Evolutionary conservation across 2,329 filamentous ascomycete genomes (phyloP).

Genomic region (Colletotrichum navitas): DNA sequence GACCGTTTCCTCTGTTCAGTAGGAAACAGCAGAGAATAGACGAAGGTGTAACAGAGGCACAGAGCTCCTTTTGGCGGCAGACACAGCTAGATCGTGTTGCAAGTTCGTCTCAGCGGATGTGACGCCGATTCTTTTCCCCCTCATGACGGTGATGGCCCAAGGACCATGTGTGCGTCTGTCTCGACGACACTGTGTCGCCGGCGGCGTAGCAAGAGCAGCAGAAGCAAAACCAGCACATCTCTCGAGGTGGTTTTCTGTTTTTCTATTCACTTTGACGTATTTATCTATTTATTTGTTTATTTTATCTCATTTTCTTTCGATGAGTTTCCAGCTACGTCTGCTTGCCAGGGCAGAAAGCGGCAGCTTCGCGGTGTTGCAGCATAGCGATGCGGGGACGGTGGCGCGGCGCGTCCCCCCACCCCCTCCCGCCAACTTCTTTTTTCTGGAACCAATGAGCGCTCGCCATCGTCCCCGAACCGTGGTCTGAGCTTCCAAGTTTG

Average conservation of each 20-base stretch:
- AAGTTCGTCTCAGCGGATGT: slow-evolving; percentile 33
- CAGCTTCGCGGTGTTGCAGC: slow-evolving; percentile 21
- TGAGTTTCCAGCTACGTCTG: slow-evolving; percentile 1
- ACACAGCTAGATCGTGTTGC: slow-evolving; percentile 17
- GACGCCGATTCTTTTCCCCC: background rate
- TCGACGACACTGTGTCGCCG: background rate
- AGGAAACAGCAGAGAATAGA: background rate
- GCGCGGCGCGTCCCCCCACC: slow-evolving; percentile 19
- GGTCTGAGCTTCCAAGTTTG: slow-evolving; percentile 29
- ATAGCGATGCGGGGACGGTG: slow-evolving; percentile 36
- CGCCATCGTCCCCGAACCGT: background rate
- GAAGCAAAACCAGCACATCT: background rate
- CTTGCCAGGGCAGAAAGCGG: slow-evolving; percentile 20
- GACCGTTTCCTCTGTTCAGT: background rate
- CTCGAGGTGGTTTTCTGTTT: background rate
- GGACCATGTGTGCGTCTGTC: background rate
- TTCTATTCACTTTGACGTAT: background rate
- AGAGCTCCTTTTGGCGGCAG: slow-evolving; percentile 10
- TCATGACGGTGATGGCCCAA: background rate
- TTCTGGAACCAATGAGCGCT: slow-evolving; percentile 8
- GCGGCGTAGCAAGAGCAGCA: background rate
- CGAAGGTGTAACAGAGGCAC: slow-evolving; percentile 29
- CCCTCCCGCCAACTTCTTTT: slow-evolving; percentile 1
- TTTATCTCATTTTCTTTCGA: background rate
- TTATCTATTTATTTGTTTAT: too few species aligned